Evolutionary conservation across 2,329 filamentous ascomycete genomes (phyloP), one percentile per base, ranked within the genome.

Genomic region (Rugonectria rugulosa): DNA sequence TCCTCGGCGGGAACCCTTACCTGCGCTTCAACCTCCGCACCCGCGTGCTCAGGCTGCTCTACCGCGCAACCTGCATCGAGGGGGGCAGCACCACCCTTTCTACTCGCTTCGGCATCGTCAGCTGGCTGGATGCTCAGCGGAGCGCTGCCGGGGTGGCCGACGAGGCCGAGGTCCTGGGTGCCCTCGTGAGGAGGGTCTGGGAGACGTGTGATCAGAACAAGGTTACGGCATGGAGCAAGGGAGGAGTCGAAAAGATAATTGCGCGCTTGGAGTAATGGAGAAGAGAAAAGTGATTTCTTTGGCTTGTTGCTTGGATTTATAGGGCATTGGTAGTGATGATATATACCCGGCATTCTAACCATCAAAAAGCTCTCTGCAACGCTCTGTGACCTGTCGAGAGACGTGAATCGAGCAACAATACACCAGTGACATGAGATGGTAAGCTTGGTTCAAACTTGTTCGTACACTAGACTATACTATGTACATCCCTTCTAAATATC

Each of bases 51-150:
- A 73, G 76, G 68, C 81, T 95, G 19, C 63, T 96, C 14, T 88
- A 88, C 66, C 82, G 88, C 34, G 86, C 88, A 3, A 87, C 86
- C 0, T 81, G 81, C 40, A 83, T 93, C 26, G 82, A 87, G 24
- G 87, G 84, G 2, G 92, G 90, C 1, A 91, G 89, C 71, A 90
- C 88, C 5, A 94, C 89, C n/a, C 78, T 96, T 40, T 81, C 92
- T 31, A 96, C 92, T 1, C 80, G 92, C 53, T 87, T 88, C 37
- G 91, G 90, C 14, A 77, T 90, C 17, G 71, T 94, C 48, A 88
- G 83, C 62, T 96, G 92, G 92, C 78, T 94, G 8, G 81, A 88
- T 55, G 82, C 83, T 56, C 84, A 86, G 64, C 71, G 82, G 29
- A 80, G 79, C 4, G 72, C 77, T 3, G 79, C 75, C 45, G 71